These are phyloP conservation scores for Puccinia brachypodii DNA, from an alignment of 1,284 basidiomycete genomes.

Conservation along the genomic window DNA sequence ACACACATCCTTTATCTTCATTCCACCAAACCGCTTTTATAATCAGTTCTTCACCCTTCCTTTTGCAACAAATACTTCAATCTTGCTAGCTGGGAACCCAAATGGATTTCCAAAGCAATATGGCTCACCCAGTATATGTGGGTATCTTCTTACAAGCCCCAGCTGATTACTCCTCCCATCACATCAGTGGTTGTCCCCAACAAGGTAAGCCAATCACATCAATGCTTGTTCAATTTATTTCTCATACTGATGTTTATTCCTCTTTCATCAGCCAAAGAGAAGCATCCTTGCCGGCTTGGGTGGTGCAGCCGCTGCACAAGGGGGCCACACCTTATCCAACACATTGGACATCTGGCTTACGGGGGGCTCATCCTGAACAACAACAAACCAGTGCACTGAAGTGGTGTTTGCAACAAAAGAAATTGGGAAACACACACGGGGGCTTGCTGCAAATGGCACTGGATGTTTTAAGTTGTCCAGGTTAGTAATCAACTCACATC, in stretches of 20 bases:
- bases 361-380: not conserved
- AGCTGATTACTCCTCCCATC: not conserved
- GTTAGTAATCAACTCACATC: not conserved
- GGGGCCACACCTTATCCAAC: not conserved
- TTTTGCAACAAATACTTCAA: not conserved
- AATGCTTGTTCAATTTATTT: too few relatives aligned
- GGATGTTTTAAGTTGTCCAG: constrained; percentile 13
- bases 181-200: too few relatives aligned
- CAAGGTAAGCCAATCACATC: too few relatives aligned
- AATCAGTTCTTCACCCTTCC: not conserved
- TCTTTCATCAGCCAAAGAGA: not conserved
- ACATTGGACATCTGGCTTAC: not conserved
- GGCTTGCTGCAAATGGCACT: not conserved
- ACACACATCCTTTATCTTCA: too few relatives aligned
- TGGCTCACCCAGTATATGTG: not conserved
- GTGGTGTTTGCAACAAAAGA: not conserved
- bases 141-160: not conserved
- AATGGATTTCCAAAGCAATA: not conserved
- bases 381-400: not conserved
- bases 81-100: not conserved
- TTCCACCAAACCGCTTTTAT: too few relatives aligned
- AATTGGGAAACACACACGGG: not conserved
- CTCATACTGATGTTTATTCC: too few relatives aligned
- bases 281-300: not conserved
- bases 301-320: not conserved